Base-by-base conservation (phyloP, 257 asterid species). In the Lycium ferocissimum region DNA sequence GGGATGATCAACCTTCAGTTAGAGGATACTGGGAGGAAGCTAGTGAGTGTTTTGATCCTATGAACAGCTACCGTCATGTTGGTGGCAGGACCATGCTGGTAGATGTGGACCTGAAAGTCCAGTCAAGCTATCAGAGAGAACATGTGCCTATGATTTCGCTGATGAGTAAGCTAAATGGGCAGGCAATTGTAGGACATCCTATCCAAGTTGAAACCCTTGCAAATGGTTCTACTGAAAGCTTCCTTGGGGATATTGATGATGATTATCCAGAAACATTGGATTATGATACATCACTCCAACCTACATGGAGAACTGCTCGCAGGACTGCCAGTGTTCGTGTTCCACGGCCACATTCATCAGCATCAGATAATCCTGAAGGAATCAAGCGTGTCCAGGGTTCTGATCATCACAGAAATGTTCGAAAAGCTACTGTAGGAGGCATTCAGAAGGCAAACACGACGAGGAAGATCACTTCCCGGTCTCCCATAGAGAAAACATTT, bases 281-380 rank as follows among this genome's bases (percentile, higher is more conserved):
- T 49, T 87, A 88, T 78, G 94, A 91, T 72, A 63, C 90, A 43
- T 79, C 93, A 18, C 97, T 94, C 72, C 89, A 95, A 43, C 94
- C 97, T 0, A 90, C 88, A 20, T 97, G 99, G 99, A 92, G 95
- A 87, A 97, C 99, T 17, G 99, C 97, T 22, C 94, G 98, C 38
- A 92, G 99, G 89, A 97, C 98, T 18, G 96, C 99, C 40, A 93
- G 92, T 86, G 87, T 88, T 57, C 94, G 99, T 80, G 91, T 94
- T 9, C 97, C 97, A 12, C 98, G 98, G 81, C 96, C 98, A 35
- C 91, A 87, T 81, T 85, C 90, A 20, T 83, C 92, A 13, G 40
- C 91, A 45, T 62, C 81, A 75, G 88, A 84, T 22, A 79, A 90
- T 67, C 92, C 90, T 67, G 89, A 86, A 80, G 80, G 85, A 80